These are phyloP conservation scores for Chenopodium formosanum DNA, from an alignment of 148 eudicot genomes.

Conservation along the genomic window DNA sequence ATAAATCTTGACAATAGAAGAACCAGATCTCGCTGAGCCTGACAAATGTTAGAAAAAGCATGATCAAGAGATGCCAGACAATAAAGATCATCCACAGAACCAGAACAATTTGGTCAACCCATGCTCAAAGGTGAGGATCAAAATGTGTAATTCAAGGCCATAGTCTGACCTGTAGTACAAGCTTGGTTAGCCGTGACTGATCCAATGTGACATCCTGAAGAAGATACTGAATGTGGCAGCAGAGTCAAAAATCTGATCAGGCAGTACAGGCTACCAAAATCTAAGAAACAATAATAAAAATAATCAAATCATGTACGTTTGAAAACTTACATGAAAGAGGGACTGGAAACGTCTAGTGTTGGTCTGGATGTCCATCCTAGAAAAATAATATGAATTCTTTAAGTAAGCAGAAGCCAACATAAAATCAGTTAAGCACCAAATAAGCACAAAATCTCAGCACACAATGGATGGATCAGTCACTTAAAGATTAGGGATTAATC, in stretches of 20 bases:
- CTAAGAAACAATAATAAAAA: neutral
- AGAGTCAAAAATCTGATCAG: slow-evolving; percentile 13
- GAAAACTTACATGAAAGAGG: slow-evolving; percentile 60
- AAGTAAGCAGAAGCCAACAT: neutral
- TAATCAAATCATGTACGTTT: neutral
- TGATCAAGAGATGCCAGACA: neutral
- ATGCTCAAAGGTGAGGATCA: neutral
- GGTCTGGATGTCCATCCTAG: slow-evolving; percentile 89
- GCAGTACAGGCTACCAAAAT: neutral
- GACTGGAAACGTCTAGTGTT: slow-evolving; percentile 81
- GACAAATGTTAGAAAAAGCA: slow-evolving; percentile 22
- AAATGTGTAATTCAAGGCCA: neutral
- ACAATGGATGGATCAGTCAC: neutral
- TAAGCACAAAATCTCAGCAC: neutral
- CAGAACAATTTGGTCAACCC: slow-evolving; percentile 2
- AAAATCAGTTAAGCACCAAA: neutral
- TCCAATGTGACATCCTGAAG: slow-evolving; percentile 75
- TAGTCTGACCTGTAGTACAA: slow-evolving; percentile 70
- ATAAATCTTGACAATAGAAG: slow-evolving; percentile 86
- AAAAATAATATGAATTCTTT: slow-evolving; percentile 10
- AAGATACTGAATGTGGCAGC: slow-evolving; percentile 56
- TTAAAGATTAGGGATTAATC: neutral
- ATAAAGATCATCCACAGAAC: neutral
- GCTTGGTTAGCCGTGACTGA: slow-evolving; percentile 59
- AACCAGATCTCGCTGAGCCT: slow-evolving; percentile 88